Percentiles rank a stretch among this genome's conserved stretches.
Evolutionary conservation across 805 yeast species (phyloP).

Genomic region (Saccharomycopsis sp.): DNA sequence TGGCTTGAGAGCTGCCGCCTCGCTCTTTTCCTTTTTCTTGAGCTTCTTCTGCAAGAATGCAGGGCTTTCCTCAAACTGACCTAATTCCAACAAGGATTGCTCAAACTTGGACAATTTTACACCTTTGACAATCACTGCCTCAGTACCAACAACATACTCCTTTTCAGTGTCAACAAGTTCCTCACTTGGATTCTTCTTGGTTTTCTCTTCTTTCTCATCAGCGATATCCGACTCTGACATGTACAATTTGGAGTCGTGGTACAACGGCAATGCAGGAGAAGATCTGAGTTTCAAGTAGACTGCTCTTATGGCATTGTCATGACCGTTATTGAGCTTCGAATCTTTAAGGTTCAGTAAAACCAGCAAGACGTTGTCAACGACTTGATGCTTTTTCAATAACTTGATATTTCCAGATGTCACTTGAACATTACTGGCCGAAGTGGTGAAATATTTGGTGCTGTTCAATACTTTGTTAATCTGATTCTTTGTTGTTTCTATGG

Average conservation of each 20-base stretch:
- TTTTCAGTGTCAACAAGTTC: constrained; percentile 24
- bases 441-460: constrained; percentile 55
- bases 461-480: constrained; percentile 50
- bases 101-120: constrained; percentile 54
- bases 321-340: constrained; percentile 10
- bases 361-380: constrained; percentile 44
- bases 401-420: constrained; percentile 60
- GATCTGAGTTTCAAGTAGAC: constrained; percentile 54
- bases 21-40: constrained; percentile 1
- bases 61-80: constrained; percentile 59
- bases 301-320: constrained; percentile 36
- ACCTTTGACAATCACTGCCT: constrained; percentile 27
- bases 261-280: constrained; percentile 84
- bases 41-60: constrained; percentile 49
- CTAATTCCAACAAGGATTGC: constrained; percentile 74
- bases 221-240: constrained; percentile 28
- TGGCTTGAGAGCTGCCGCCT: not conserved
- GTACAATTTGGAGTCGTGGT: constrained; percentile 41
- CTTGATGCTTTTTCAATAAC: constrained; percentile 22
- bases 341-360: constrained; percentile 41
- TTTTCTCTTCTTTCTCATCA: constrained; percentile 26
- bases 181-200: constrained; percentile 21
- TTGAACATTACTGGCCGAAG: constrained; percentile 62
- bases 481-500: constrained; percentile 43
- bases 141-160: constrained; percentile 25